Evolutionary conservation across 2,329 filamentous ascomycete genomes (phyloP).

Genomic region (Epicoccum nigrum): DNA sequence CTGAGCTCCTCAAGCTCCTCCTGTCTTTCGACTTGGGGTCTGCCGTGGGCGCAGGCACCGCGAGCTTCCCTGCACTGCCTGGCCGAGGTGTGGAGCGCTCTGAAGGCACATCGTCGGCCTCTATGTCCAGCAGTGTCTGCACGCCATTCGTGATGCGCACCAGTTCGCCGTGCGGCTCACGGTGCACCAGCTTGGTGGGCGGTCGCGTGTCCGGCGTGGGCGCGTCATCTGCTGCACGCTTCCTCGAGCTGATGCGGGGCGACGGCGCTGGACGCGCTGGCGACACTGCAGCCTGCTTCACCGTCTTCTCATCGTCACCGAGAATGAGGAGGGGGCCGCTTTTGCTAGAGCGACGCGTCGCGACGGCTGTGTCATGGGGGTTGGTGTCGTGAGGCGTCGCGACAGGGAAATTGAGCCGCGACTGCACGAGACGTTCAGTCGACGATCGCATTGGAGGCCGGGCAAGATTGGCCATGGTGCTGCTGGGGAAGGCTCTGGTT

Average conservation of each 20-base stretch:
- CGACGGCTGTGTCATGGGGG: conserved; percentile 28
- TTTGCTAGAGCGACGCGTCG: conserved; percentile 38
- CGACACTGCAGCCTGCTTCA: conserved; percentile 18
- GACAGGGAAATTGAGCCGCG: conserved; percentile 36
- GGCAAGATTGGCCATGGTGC: conserved; percentile 35
- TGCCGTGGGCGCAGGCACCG: conserved; percentile 33
- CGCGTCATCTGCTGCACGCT: conserved; percentile 38
- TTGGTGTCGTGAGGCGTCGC: conserved; percentile 28
- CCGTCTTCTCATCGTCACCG: conserved; percentile 27
- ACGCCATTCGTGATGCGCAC: conserved; percentile 53
- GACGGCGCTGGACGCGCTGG: conserved; percentile 25
- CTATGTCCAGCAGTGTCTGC: conserved; percentile 40
- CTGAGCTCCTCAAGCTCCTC: conserved; percentile 83
- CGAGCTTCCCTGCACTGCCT: conserved; percentile 33
- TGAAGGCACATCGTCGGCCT: conserved; percentile 42
- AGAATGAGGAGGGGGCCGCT: conserved; percentile 31
- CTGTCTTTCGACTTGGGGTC: conserved; percentile 58
- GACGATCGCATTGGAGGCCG: conserved; percentile 39
- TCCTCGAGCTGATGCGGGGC: conserved; percentile 35
- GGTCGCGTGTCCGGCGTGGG: conserved; percentile 37
- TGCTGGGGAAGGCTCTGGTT: conserved; percentile 27
- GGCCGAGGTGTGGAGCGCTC: conserved; percentile 40
- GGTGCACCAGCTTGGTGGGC: conserved; percentile 51
- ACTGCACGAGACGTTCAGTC: conserved; percentile 38
- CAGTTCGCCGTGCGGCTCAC: conserved; percentile 50